Evolutionary conservation across 83 land plant genomes (phyloP).

Genomic region (Isoetes engelmannii): DNA sequence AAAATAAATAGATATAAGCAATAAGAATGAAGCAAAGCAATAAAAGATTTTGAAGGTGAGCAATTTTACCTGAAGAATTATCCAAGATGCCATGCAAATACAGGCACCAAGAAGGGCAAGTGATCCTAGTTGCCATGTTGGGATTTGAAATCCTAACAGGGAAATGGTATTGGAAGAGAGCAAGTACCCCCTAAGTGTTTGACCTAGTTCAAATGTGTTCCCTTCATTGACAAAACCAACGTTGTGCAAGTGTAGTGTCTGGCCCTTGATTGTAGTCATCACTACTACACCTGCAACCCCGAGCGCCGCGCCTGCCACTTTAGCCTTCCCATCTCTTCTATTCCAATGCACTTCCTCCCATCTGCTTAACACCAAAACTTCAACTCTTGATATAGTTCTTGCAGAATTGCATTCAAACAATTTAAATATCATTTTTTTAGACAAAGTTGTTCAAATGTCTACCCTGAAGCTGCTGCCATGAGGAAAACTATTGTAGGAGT

Average conservation of each 20-base stretch:
- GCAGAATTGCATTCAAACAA: no score
- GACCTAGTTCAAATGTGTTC: not conserved
- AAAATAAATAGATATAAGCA: no score
- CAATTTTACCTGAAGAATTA: slow-evolving; percentile 33
- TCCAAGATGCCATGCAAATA: slow-evolving; percentile 69
- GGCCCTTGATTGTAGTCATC: slow-evolving; percentile 77
- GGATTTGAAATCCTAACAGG: no score
- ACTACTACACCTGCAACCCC: slow-evolving; percentile 64
- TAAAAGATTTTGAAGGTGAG: not conserved
- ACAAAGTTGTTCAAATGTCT: not conserved
- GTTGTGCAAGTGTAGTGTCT: slow-evolving; percentile 32
- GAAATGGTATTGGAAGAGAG: not conserved
- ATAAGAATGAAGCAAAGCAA: not conserved
- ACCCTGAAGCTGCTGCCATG: slow-evolving; percentile 18
- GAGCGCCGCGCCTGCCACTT: slow-evolving; percentile 46
- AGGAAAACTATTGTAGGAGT: slow-evolving; percentile 8
- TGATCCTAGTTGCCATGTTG: slow-evolving; percentile 65
- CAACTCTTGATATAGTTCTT: not conserved
- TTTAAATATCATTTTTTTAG: no score
- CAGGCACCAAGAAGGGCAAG: slow-evolving; percentile 69
- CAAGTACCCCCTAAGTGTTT: not conserved
- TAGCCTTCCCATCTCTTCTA: slow-evolving; percentile 63
- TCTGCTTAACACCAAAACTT: slow-evolving; percentile 22
- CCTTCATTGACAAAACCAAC: slow-evolving; percentile 11
- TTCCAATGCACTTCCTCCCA: slow-evolving; percentile 48